phyloP scores from a whole-genome alignment of 2,329 filamentous ascomycete species.

The Aureobasidium lini region DNA sequence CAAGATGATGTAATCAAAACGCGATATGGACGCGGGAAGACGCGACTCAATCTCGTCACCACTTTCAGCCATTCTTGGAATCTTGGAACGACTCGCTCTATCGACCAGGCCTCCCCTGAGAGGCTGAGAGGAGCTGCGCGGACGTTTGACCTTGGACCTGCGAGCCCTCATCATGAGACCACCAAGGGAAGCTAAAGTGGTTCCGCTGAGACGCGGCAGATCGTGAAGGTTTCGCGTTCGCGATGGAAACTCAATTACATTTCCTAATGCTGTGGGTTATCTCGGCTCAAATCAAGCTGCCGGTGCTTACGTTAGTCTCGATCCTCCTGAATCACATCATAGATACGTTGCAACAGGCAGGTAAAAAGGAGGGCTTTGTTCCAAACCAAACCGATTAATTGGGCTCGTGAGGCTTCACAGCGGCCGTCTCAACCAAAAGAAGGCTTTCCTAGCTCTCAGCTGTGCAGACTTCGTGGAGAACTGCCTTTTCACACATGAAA shows the following conservation, averaged over 20 bases:
- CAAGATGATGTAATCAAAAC: not conserved
- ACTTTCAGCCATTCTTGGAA: not conserved
- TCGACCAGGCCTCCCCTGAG: not conserved
- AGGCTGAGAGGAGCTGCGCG: not conserved
- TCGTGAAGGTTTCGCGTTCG: constrained; percentile 4
- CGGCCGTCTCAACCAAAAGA: not conserved
- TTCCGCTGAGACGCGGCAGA: not conserved
- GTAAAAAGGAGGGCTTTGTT: not conserved
- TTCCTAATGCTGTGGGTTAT: not conserved
- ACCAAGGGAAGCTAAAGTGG: not conserved
- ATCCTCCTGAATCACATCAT: too few species aligned
- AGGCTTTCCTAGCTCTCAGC: not conserved
- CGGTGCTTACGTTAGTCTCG: too few species aligned
- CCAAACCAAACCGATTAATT: not conserved
- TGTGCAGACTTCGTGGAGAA: not conserved
- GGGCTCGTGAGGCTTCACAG: not conserved
- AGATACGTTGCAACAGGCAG: too few species aligned
- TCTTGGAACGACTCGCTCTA: not conserved
- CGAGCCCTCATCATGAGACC: not conserved
- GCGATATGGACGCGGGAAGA: constrained; percentile 4
- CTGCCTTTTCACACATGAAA: not conserved
- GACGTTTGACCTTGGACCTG: not conserved
- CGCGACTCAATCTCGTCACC: not conserved
- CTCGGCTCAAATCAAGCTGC: too few species aligned
- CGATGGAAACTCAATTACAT: not conserved